Evolutionary conservation across 306 rosid species (phyloP).

Genomic region (Senna siamea): DNA sequence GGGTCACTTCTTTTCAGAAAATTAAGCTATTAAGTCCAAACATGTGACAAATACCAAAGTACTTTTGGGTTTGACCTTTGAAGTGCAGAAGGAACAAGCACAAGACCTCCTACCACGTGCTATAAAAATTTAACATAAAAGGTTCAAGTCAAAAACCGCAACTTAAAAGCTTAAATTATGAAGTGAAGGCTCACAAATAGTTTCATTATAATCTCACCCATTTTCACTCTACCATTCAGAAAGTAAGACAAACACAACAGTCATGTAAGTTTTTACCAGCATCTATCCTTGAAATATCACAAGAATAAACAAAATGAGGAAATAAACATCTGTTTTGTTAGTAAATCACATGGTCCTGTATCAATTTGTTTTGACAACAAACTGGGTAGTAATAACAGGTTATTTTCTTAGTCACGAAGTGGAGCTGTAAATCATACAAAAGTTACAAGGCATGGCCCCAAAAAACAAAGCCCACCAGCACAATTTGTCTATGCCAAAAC

Average conservation of each 20-base stretch:
- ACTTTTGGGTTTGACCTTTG: too few species aligned
- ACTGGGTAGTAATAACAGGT: too few species aligned
- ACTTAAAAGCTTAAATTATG: not conserved
- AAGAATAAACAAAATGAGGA: not conserved
- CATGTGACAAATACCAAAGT: too few species aligned
- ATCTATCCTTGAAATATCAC: conserved; percentile 1
- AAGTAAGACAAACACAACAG: not conserved
- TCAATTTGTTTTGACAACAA: not conserved
- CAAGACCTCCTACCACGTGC: too few species aligned
- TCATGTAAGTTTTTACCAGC: not conserved
- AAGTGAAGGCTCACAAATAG: not conserved
- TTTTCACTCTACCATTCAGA: not conserved
- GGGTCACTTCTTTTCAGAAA: too few species aligned
- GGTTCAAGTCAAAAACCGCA: not conserved
- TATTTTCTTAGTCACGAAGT: too few species aligned
- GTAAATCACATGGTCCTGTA: not conserved
- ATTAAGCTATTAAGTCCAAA: too few species aligned
- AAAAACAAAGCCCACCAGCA: conserved; percentile 1
- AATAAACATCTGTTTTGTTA: not conserved
- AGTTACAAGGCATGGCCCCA: not conserved
- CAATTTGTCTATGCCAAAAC: conserved; percentile 2
- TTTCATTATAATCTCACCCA: not conserved
- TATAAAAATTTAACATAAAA: not conserved
- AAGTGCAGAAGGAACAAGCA: too few species aligned
- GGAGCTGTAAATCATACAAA: not conserved